Percentiles rank a stretch among this genome's conserved stretches.
phyloP scores from a whole-genome alignment of 2,329 filamentous ascomycete species.

The Pseudovirgaria hyperparasitica region DNA sequence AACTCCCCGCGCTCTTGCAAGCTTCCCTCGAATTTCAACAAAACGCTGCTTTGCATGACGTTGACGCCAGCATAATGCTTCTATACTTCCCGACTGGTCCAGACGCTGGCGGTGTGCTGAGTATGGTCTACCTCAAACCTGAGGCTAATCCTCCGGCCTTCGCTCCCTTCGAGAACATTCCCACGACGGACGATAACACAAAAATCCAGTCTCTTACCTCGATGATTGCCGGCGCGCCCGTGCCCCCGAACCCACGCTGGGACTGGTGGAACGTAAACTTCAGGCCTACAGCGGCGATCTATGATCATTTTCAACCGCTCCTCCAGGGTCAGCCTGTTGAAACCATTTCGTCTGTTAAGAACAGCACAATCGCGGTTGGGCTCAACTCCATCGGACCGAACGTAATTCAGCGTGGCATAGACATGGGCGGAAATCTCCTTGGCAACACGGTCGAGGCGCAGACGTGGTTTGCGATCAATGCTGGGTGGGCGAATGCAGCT shows the following conservation, averaged over 20 bases:
- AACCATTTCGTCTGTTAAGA: constrained; percentile 1
- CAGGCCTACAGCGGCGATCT: background rate
- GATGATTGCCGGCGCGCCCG: constrained; percentile 1
- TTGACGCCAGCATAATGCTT: constrained; percentile 3
- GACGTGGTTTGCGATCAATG: constrained; percentile 1
- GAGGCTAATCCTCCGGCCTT: constrained; percentile 3
- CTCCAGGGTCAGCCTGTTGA: background rate
- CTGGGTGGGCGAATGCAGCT: background rate
- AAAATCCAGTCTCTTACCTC: constrained; percentile 1
- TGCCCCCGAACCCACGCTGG: constrained; percentile 1
- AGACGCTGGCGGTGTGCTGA: constrained; percentile 2
- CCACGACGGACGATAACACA: constrained; percentile 1
- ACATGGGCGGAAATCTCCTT: constrained; percentile 2
- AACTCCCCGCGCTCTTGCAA: constrained; percentile 1
- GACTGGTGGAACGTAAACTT: constrained; percentile 5
- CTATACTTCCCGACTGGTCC: constrained; percentile 2
- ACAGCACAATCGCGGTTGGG: too few species aligned
- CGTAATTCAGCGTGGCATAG: constrained; percentile 1
- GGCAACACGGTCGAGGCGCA: constrained; percentile 1
- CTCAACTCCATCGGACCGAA: constrained; percentile 3
- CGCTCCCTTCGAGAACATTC: constrained; percentile 2
- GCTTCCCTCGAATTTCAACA: constrained; percentile 3
- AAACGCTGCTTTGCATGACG: background rate
- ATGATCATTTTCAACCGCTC: constrained; percentile 2
- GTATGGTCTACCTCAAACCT: constrained; percentile 6